phyloP scores from a whole-genome alignment of 805 yeast species.

The Candida chilensis region DNA sequence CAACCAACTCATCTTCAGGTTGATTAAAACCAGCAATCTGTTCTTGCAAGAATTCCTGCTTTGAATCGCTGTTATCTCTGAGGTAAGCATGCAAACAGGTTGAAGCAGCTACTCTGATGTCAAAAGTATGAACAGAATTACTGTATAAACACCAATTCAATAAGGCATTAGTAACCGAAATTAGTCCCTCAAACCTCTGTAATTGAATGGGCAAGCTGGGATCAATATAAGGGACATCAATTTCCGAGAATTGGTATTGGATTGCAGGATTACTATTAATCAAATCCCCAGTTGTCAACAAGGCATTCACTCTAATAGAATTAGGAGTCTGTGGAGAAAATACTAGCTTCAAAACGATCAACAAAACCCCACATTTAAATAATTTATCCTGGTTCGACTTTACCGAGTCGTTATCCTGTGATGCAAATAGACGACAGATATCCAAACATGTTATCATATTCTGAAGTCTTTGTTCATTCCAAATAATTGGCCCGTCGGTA shows the following conservation, averaged over 20 bases:
- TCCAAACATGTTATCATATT: slow-evolving; percentile 64
- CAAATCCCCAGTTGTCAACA: slow-evolving; percentile 70
- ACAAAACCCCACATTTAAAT: slow-evolving; percentile 50
- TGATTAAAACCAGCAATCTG: slow-evolving; percentile 36
- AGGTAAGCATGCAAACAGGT: slow-evolving; percentile 62
- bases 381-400: slow-evolving; percentile 51
- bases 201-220: slow-evolving; percentile 47
- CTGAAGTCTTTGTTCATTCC: slow-evolving; percentile 70
- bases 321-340: slow-evolving; percentile 62
- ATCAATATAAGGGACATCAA: slow-evolving; percentile 90
- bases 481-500: slow-evolving; percentile 37
- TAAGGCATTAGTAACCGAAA: slow-evolving; percentile 70
- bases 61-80: slow-evolving; percentile 51
- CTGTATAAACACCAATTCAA: slow-evolving; percentile 75
- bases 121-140: slow-evolving; percentile 80
- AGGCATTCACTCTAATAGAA: slow-evolving; percentile 55
- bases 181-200: slow-evolving; percentile 18
- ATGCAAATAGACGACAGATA: slow-evolving; percentile 62
- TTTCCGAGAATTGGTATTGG: slow-evolving; percentile 64
- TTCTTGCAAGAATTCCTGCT: slow-evolving; percentile 51
- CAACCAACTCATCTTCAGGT: slow-evolving; percentile 5
- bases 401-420: slow-evolving; percentile 62
- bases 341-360: slow-evolving; percentile 58
- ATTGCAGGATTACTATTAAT: slow-evolving; percentile 57
- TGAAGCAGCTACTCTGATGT: slow-evolving; percentile 67